Conservation (phyloP, 2,329 filamentous ascomycete species). For the Teratosphaeria viscida region DNA sequence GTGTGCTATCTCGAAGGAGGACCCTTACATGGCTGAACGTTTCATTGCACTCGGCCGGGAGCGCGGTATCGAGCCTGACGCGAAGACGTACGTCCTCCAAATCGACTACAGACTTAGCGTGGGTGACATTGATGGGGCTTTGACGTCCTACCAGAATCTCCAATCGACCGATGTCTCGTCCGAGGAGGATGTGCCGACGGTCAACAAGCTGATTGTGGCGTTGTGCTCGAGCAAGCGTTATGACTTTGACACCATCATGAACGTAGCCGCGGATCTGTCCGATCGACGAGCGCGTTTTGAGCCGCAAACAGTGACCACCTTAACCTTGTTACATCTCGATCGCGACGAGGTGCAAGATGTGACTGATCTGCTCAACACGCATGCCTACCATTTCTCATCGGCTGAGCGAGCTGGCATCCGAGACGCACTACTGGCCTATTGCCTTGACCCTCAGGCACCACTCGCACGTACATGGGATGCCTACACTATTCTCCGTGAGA, state of each 20-base stretch:
- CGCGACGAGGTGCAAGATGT: constrained; percentile 69
- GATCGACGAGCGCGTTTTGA: constrained; percentile 60
- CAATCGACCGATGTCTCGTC: constrained; percentile 46
- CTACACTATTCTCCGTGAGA: constrained; percentile 48
- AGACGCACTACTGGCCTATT: constrained; percentile 56
- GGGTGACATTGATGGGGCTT: constrained; percentile 60
- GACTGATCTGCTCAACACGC: constrained; percentile 69
- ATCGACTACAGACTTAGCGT: constrained; percentile 66
- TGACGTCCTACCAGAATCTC: constrained; percentile 53
- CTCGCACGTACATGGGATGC: constrained; percentile 54
- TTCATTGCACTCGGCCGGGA: constrained; percentile 58
- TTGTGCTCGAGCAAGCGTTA: constrained; percentile 52
- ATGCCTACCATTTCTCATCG: constrained; percentile 59
- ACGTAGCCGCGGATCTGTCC: constrained; percentile 63
- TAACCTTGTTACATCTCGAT: constrained; percentile 65
- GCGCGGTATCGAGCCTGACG: constrained; percentile 56
- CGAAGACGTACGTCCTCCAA: constrained; percentile 61
- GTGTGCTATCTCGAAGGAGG: constrained; percentile 58
- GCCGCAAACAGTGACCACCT: constrained; percentile 59
- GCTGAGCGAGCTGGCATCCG: constrained; percentile 58
- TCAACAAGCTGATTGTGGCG: constrained; percentile 63
- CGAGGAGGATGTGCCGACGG: constrained; percentile 49
- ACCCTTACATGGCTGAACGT: constrained; percentile 62
- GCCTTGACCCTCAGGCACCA: constrained; percentile 50
- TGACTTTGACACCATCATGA: constrained; percentile 60